Conservation (phyloP, 2,329 filamentous ascomycete genomes). For the Fusarium robinianum region DNA sequence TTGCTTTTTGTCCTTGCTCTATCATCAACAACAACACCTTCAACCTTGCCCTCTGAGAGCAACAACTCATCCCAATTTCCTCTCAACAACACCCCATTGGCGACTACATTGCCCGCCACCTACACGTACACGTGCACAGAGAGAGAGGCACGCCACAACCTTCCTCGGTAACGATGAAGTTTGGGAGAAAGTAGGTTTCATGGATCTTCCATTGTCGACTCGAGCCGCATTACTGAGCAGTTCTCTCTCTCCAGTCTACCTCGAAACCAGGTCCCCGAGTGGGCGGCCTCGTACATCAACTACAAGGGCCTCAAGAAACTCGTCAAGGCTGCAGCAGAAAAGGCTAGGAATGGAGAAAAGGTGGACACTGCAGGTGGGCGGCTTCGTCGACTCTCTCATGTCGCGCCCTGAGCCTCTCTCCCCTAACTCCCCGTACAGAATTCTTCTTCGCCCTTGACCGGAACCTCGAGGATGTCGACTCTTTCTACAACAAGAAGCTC, state of each 20-base stretch:
- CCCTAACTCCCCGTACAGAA: slow-evolving; percentile 61
- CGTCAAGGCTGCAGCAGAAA: slow-evolving; percentile 77
- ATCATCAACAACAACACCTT: too few species aligned
- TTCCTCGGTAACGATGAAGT: slow-evolving; percentile 58
- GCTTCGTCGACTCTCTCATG: slow-evolving; percentile 38
- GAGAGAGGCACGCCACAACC: too few species aligned
- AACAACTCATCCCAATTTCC: too few species aligned
- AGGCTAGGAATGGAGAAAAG: slow-evolving; percentile 69
- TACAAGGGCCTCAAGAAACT: slow-evolving; percentile 95
- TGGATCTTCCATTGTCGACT: background rate
- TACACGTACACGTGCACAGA: too few species aligned
- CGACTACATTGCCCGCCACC: too few species aligned
- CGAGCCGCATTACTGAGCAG: slow-evolving; percentile 28
- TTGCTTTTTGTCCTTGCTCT: too few species aligned
- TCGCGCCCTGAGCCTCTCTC: slow-evolving; percentile 36
- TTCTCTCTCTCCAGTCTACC: slow-evolving; percentile 60
- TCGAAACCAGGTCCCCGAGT: slow-evolving; percentile 84
- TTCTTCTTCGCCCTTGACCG: slow-evolving; percentile 97
- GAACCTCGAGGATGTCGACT: slow-evolving; percentile 95
- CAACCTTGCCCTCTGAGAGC: too few species aligned
- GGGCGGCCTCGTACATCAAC: slow-evolving; percentile 83
- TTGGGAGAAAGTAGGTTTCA: slow-evolving; percentile 61
- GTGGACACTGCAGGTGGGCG: slow-evolving; percentile 88
- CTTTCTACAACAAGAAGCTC: slow-evolving; percentile 96
- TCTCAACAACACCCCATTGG: too few species aligned